Conservation (phyloP, 169 alveolate genomes). For the Cryptosporidium sp. region DNA sequence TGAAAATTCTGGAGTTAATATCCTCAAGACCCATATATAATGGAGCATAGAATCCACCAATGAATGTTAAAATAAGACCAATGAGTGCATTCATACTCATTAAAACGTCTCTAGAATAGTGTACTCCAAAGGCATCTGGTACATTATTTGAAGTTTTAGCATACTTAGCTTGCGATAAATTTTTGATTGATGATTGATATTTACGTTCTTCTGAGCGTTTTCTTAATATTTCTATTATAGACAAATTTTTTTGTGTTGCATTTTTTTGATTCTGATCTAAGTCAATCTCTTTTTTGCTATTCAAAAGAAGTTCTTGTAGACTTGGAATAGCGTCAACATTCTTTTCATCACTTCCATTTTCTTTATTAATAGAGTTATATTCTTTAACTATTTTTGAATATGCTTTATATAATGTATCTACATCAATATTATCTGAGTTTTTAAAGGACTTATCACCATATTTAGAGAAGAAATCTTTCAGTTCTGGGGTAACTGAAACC, state of each 20-base stretch:
- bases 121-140: conserved; percentile 58
- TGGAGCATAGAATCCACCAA: conserved; percentile 75
- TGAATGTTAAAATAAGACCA: conserved; percentile 65
- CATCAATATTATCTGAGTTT: conserved; percentile 48
- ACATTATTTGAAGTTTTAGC: conserved; percentile 1
- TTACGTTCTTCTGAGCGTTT: conserved; percentile 69
- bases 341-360: neutral
- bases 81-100: conserved; percentile 70
- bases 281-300: conserved; percentile 44
- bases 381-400: conserved; percentile 28
- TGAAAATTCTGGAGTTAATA: conserved; percentile 43
- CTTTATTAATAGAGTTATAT: conserved; percentile 4
- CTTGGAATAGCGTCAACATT: conserved; percentile 28
- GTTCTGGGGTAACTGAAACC: conserved; percentile 58
- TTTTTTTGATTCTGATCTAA: neutral
- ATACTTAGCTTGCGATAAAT: conserved; percentile 57
- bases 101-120: conserved; percentile 60
- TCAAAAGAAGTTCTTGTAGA: conserved; percentile 52
- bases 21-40: conserved; percentile 54
- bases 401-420: conserved; percentile 46
- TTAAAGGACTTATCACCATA: conserved; percentile 14
- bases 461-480: conserved; percentile 37
- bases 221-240: conserved; percentile 55
- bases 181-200: conserved; percentile 44
- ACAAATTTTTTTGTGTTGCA: neutral